These are phyloP conservation scores for Gamsiella multidivaricata DNA, from an alignment of 192 early-diverging fungal genomes.

Conservation along the genomic window DNA sequence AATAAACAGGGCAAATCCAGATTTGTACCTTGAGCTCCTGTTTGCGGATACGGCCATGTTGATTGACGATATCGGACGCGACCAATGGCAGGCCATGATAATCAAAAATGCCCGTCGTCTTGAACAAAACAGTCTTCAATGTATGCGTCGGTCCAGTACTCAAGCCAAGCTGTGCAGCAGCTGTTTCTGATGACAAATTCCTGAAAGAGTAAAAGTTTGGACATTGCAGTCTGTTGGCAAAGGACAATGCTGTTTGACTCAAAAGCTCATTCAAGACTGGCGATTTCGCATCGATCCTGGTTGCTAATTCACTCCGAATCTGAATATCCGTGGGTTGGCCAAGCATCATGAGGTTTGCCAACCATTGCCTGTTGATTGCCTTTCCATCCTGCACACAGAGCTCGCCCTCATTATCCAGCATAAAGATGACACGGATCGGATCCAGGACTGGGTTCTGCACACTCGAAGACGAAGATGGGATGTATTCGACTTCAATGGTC, in stretches of 20 bases:
- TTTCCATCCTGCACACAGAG: slow-evolving; percentile 11
- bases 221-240: slow-evolving; percentile 12
- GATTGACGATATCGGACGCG: slow-evolving; percentile 32
- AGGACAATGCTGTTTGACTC: slow-evolving; percentile 4
- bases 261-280: slow-evolving; percentile 5
- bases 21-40: slow-evolving; percentile 45
- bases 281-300: slow-evolving; percentile 1
- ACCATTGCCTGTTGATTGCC: not conserved
- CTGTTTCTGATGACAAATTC: not conserved
- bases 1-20: not conserved
- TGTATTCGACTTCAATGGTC: slow-evolving; percentile 40
- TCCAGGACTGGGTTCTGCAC: not conserved
- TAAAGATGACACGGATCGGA: slow-evolving; percentile 17
- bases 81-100: slow-evolving; percentile 19
- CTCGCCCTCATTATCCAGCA: slow-evolving; percentile 27
- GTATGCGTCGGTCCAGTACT: slow-evolving; percentile 20
- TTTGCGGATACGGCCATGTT: slow-evolving; percentile 19
- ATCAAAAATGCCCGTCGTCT: slow-evolving; percentile 36
- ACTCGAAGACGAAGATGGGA: slow-evolving; percentile 6
- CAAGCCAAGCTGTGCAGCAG: slow-evolving; percentile 29
- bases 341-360: slow-evolving; percentile 45
- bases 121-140: slow-evolving; percentile 34
- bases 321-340: slow-evolving; percentile 45
- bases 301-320: slow-evolving; percentile 27
- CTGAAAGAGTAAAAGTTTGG: slow-evolving; percentile 38